Percentiles rank a stretch among this genome's conserved stretches.
Evolutionary conservation across 169 alveolate species (phyloP).

Genomic region (Babesia gibsoni): DNA sequence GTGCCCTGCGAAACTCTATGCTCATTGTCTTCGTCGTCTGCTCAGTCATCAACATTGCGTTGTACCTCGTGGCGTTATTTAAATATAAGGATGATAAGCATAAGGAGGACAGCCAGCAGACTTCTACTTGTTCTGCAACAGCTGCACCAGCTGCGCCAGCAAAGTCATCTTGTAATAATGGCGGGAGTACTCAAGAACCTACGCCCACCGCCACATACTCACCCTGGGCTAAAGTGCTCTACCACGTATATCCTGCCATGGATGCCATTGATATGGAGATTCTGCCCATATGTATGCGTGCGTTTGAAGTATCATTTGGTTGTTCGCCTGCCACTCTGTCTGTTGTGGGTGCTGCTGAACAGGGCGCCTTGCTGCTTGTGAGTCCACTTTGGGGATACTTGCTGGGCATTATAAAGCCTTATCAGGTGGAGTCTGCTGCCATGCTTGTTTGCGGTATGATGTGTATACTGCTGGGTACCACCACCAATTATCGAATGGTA

Average conservation of each 20-base stretch:
- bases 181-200: no score
- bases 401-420: constrained; percentile 81
- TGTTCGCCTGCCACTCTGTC: constrained; percentile 80
- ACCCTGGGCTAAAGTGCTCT: neutral
- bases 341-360: constrained; percentile 78
- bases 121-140: no score
- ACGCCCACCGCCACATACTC: no score
- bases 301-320: constrained; percentile 82
- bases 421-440: constrained; percentile 81
- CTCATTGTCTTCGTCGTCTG: neutral
- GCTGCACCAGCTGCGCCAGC: no score
- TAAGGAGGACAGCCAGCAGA: no score
- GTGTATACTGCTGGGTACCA: constrained; percentile 71
- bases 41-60: neutral
- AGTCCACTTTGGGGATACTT: constrained; percentile 88
- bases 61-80: constrained; percentile 14
- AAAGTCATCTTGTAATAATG: no score
- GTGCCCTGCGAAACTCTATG: constrained; percentile 18
- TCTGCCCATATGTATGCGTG: constrained; percentile 67
- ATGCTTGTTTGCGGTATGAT: constrained; percentile 82
- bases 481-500: constrained; percentile 29
- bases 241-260: constrained; percentile 1
- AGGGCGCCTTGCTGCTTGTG: constrained; percentile 77
- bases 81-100: no score
- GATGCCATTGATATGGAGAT: constrained; percentile 15